Conservation (phyloP, 495 filamentous ascomycete species). For the Hypoxylon fuscum region DNA sequence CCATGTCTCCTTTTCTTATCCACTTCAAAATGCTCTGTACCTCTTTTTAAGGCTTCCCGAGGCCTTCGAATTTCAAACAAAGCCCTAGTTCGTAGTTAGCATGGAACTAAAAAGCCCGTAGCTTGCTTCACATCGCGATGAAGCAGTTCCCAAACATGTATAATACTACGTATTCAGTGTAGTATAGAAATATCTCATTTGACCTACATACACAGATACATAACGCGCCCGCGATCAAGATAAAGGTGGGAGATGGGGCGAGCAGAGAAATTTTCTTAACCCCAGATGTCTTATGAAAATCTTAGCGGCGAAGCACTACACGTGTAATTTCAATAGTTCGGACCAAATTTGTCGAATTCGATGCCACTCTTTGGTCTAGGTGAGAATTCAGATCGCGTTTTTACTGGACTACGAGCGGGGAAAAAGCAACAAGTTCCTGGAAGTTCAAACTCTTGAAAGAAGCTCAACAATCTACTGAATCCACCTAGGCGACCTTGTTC, state of each 20-base stretch:
- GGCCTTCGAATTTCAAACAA: no score
- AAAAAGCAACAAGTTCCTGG: constrained; percentile 16
- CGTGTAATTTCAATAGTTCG: constrained; percentile 36
- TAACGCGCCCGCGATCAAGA: no score
- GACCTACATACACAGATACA: no score
- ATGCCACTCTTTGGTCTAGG: constrained; percentile 16
- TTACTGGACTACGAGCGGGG: constrained; percentile 9
- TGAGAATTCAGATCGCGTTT: constrained; percentile 27
- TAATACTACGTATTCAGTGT: neutral
- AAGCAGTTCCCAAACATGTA: constrained; percentile 7
- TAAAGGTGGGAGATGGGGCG: constrained; percentile 5
- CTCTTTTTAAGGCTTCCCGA: no score
- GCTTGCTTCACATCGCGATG: constrained; percentile 10
- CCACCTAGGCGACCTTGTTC: constrained; percentile 23
- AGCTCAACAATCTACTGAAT: constrained; percentile 16
- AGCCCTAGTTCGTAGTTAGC: no score
- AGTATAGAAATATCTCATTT: neutral
- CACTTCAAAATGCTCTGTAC: neutral
- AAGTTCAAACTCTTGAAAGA: no score
- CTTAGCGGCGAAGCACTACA: constrained; percentile 20
- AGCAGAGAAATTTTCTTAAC: constrained; percentile 5
- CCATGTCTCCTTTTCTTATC: constrained; percentile 23
- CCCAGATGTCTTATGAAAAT: constrained; percentile 21
- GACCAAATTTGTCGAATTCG: constrained; percentile 22
- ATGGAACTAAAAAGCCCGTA: no score